phyloP scores from a whole-genome alignment of 176 grass and related monocot genomes.

The Coix lacrymajobi region DNA sequence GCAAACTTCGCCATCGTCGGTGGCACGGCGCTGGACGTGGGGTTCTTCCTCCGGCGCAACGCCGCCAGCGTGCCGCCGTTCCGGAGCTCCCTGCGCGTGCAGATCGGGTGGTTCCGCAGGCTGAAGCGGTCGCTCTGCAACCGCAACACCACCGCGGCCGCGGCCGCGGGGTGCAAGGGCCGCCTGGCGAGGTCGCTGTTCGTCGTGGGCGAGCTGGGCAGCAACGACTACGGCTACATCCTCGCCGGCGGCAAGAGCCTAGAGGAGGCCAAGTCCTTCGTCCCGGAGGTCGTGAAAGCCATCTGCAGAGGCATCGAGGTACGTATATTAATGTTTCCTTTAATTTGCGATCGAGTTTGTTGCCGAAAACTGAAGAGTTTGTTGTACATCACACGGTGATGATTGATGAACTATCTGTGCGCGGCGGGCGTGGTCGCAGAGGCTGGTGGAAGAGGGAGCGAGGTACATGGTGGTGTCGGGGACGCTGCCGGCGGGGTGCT shows the following conservation, averaged over 20 bases:
- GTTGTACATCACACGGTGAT: no score
- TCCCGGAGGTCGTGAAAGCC: conserved; percentile 39
- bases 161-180: background rate
- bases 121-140: conserved; percentile 22
- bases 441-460: conserved; percentile 36
- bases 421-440: background rate
- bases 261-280: conserved; percentile 25
- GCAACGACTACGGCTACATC: conserved; percentile 45
- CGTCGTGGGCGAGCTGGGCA: conserved; percentile 60
- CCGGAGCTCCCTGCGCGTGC: conserved; percentile 52
- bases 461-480: conserved; percentile 40
- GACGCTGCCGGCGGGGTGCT: conserved; percentile 27
- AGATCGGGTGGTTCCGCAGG: conserved; percentile 48
- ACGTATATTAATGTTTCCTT: background rate
- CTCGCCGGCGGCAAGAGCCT: conserved; percentile 37
- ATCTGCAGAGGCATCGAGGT: conserved; percentile 53
- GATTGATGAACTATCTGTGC: no score
- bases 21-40: conserved; percentile 45
- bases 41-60: conserved; percentile 42
- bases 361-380: background rate
- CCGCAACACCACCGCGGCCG: background rate
- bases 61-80: conserved; percentile 37
- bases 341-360: background rate
- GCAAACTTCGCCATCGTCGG: conserved; percentile 68
- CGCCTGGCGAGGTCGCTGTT: conserved; percentile 44